Evolutionary conservation across 441 rosid genomes (phyloP), one percentile per base, ranked within the genome.

Genomic region (Corymbia citriodora): DNA sequence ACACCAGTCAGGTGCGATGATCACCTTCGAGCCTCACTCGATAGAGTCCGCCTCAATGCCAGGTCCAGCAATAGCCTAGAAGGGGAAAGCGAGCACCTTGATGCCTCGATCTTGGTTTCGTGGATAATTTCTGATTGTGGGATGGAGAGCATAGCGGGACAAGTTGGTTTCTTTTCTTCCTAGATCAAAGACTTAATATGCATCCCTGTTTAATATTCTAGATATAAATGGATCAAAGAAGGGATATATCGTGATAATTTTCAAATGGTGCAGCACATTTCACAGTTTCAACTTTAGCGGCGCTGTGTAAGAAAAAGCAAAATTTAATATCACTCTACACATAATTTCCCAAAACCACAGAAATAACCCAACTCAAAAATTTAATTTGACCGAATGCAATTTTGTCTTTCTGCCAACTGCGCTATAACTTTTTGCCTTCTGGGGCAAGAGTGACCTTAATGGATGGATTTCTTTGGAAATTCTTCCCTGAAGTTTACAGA

Each of bases 381-480:
- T 19, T 29, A 31, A 52, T 86, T 54, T 17, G 88, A 86, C 59
- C 9, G 59, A 31, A 85, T 29, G 88, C 83, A 79, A 17, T 33
- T 40, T 17, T 23, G 52, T 79, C 85, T 79, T 74, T 79, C 85
- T 23, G 85, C 85, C 29, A 79, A 23, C 85, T 40, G 33, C 40
- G 52, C 85, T 12, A 40, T 79, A 23, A 79, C n/a, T 21, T 40
- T 74, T 33, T 87, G 68, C 49, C 63, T 29, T 55, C 49, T 55
- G 2, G 96, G 96, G 99, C 99, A 85, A 99, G 99, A 63, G 99
- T 97, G 81, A 96, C 99, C 65, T 96, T 98, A 10, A 96, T 95
- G 97, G 96, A 98, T 93, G 96, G 92, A 59, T 98, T 98, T 90
- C 99, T 98, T 36, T n/a, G 85, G 70, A 90, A 96, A 87, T 98